Percentiles rank a stretch among this genome's conserved stretches.
Conservation (phyloP, 257 asterid species). For the Nicotiana sylvestris region DNA sequence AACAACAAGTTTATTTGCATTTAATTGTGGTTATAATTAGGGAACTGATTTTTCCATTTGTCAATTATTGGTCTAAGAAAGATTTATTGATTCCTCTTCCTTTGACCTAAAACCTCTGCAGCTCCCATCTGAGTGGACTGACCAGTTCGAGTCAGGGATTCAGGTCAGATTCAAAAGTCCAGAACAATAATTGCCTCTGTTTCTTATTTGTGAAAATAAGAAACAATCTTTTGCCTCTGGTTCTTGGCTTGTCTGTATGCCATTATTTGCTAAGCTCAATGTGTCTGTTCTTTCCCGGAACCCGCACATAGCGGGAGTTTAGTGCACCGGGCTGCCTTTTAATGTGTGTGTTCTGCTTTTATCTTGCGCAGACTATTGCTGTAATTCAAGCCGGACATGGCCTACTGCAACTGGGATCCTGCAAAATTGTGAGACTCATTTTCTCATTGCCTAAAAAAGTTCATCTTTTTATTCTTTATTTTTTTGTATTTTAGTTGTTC, state of each 20-base stretch:
- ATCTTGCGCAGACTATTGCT: constrained; percentile 77
- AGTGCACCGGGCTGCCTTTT: too few relatives aligned
- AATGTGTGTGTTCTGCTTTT: not conserved
- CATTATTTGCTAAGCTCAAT: not conserved
- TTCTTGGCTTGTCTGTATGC: not conserved
- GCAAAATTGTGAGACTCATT: constrained; percentile 80
- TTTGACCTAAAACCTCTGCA: constrained; percentile 41
- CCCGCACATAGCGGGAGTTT: too few relatives aligned
- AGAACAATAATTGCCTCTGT: not conserved
- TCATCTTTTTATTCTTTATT: not conserved
- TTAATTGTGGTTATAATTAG: not conserved
- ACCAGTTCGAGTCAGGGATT: constrained; percentile 98
- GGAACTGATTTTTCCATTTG: constrained; percentile 14
- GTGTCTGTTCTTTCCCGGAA: not conserved
- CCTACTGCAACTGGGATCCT: constrained; percentile 91
- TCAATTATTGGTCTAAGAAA: constrained; percentile 38
- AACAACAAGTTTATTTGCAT: not conserved
- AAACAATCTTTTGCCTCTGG: not conserved
- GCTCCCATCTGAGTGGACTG: constrained; percentile 98
- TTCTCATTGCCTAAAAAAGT: not conserved
- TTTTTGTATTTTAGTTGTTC: not conserved
- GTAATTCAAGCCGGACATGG: constrained; percentile 99
- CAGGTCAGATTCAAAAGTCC: constrained; percentile 49
- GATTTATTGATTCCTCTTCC: constrained; percentile 27
- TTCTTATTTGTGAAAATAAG: not conserved